These are phyloP conservation scores for Fusarium torulosum DNA, from an alignment of 2,329 filamentous ascomycete species.

Conservation along the genomic window DNA sequence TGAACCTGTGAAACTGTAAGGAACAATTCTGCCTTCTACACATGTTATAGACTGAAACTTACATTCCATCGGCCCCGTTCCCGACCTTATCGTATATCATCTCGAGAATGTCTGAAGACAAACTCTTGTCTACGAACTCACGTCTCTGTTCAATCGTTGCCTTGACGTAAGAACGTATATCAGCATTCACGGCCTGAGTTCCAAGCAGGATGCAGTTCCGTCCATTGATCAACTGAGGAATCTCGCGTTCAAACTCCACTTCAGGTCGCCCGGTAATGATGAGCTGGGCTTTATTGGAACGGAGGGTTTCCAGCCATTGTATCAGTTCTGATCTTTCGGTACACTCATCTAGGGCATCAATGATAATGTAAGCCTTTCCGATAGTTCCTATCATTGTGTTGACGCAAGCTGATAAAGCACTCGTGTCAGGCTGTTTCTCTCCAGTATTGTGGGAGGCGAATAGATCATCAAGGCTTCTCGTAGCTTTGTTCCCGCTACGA, in stretches of 20 bases:
- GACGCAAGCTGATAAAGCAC: neutral
- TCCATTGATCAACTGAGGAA: constrained; percentile 21
- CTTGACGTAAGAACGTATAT: constrained; percentile 33
- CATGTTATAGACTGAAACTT: constrained; percentile 17
- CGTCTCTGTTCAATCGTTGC: constrained; percentile 28
- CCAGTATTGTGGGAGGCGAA: neutral
- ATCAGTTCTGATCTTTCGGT: constrained; percentile 35
- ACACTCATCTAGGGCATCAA: constrained; percentile 46
- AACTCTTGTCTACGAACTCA: constrained; percentile 34
- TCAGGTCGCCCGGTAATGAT: constrained; percentile 40
- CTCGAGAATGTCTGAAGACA: constrained; percentile 16
- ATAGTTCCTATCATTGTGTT: constrained; percentile 37
- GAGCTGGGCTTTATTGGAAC: constrained; percentile 19
- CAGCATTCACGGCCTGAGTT: constrained; percentile 32
- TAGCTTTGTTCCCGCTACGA: accelerated
- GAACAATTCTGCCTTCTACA: neutral
- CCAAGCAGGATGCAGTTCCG: constrained; percentile 33
- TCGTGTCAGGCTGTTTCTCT: neutral
- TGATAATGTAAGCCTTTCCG: constrained; percentile 20
- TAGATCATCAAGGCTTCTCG: neutral
- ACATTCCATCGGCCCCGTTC: constrained; percentile 49
- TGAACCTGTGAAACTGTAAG: neutral
- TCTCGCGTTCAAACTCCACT: constrained; percentile 24
- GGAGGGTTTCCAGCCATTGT: constrained; percentile 28
- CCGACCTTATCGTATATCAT: constrained; percentile 19